These are phyloP conservation scores for Forsythia suspensa DNA, from an alignment of 257 asterid species.

Conservation along the genomic window DNA sequence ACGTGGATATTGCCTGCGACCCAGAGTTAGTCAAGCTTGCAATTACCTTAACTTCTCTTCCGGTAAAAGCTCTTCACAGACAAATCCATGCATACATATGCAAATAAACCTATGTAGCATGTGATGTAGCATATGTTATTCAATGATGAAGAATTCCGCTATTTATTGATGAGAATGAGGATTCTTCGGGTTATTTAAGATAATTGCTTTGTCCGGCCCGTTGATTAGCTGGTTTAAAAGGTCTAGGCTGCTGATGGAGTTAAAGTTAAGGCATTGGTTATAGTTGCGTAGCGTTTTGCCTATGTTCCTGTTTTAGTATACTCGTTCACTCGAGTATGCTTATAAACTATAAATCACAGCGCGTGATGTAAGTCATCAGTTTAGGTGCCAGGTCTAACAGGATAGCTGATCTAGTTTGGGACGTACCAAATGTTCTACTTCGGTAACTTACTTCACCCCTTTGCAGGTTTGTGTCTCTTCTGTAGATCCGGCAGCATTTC, in stretches of 20 bases:
- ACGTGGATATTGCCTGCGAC: conserved; percentile 89
- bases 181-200: background rate
- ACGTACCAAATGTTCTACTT: background rate
- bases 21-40: conserved; percentile 84
- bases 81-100: background rate
- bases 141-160: too few relatives aligned
- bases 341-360: background rate
- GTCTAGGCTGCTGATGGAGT: too few relatives aligned
- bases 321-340: background rate
- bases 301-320: background rate
- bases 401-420: background rate
- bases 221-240: too few relatives aligned
- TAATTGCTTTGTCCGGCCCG: background rate
- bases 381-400: background rate
- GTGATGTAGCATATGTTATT: too few relatives aligned
- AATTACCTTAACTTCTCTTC: conserved; percentile 67
- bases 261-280: background rate
- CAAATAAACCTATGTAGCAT: too few relatives aligned
- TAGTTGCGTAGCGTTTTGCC: background rate
- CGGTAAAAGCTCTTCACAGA: conserved; percentile 41
- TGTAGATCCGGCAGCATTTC: conserved; percentile 80
- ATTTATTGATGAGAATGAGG: background rate
- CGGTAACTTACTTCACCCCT: background rate
- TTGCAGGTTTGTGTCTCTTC: conserved; percentile 89
- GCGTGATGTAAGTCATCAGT: background rate